Conservation (phyloP, 352 stramenopile species). For the Phytopythium sindhum region DNA sequence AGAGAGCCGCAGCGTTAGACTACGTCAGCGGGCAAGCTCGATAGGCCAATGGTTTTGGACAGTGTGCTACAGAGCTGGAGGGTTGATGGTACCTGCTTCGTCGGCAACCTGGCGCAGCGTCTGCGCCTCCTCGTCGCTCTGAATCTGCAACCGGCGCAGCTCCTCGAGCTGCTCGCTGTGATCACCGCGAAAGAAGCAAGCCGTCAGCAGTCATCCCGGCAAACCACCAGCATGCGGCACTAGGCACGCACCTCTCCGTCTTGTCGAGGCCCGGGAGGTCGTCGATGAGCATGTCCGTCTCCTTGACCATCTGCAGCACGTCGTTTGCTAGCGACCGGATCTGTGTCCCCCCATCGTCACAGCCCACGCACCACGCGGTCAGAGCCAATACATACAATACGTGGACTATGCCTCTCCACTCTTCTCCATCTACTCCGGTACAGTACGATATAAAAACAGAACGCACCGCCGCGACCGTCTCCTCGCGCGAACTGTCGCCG, state of each 20-base stretch:
- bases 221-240: too few species aligned
- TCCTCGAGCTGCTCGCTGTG: constrained; percentile 76
- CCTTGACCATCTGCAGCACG: constrained; percentile 73
- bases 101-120: constrained; percentile 78
- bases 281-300: constrained; percentile 77
- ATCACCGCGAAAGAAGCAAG: neutral
- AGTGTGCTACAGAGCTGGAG: neutral
- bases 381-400: too few species aligned
- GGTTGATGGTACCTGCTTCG: constrained; percentile 53
- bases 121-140: constrained; percentile 83
- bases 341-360: constrained; percentile 18
- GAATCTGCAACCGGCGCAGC: constrained; percentile 69
- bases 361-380: neutral
- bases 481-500: constrained; percentile 38
- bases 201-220: too few species aligned
- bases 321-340: constrained; percentile 75
- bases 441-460: neutral
- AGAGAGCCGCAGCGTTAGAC: neutral
- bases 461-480: constrained; percentile 53
- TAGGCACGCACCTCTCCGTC: constrained; percentile 51
- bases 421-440: too few species aligned
- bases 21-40: neutral
- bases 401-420: too few species aligned
- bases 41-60: neutral
- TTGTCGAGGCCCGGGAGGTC: constrained; percentile 78